Conservation (phyloP, 2,329 filamentous ascomycete genomes). For the Xylariaceae sp. region DNA sequence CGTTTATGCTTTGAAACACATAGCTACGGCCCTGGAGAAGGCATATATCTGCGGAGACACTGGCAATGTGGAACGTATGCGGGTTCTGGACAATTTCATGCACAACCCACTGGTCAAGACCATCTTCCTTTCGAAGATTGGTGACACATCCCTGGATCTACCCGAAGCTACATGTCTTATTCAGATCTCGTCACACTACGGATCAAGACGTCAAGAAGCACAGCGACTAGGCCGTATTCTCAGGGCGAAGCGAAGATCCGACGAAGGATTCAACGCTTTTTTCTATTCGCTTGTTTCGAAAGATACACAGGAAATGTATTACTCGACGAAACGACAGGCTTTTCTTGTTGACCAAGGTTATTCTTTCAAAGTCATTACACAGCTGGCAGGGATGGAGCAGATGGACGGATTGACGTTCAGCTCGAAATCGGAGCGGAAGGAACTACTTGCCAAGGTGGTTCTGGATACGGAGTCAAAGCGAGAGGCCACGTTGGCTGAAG, state of each 20-base stretch:
- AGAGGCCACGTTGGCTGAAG: slow-evolving; percentile 57
- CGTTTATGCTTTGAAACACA: slow-evolving; percentile 83
- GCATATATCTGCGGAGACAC: slow-evolving; percentile 91
- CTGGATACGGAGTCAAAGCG: slow-evolving; percentile 74
- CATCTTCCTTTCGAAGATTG: slow-evolving; percentile 94
- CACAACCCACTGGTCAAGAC: slow-evolving; percentile 88
- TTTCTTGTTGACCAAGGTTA: slow-evolving; percentile 98
- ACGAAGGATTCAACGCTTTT: slow-evolving; percentile 98
- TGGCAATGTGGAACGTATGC: slow-evolving; percentile 76
- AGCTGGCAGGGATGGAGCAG: slow-evolving; percentile 84
- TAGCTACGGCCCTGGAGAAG: slow-evolving; percentile 79
- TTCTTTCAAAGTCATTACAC: slow-evolving; percentile 98
- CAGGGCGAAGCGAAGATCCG: slow-evolving; percentile 89
- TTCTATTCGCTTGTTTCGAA: slow-evolving; percentile 98
- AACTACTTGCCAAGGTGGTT: slow-evolving; percentile 83
- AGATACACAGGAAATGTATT: slow-evolving; percentile 97
- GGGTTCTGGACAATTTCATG: slow-evolving; percentile 90
- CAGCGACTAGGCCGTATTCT: slow-evolving; percentile 91
- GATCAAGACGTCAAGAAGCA: slow-evolving; percentile 92
- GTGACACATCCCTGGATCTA: slow-evolving; percentile 94
- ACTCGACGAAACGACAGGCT: slow-evolving; percentile 92
- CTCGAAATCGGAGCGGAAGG: slow-evolving; percentile 73
- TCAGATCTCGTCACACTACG: slow-evolving; percentile 96
- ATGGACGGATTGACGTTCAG: slow-evolving; percentile 77
- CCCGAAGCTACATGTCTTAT: slow-evolving; percentile 96